Base-by-base conservation (phyloP, 305 asterid species). In the Plantago lanceolata region DNA sequence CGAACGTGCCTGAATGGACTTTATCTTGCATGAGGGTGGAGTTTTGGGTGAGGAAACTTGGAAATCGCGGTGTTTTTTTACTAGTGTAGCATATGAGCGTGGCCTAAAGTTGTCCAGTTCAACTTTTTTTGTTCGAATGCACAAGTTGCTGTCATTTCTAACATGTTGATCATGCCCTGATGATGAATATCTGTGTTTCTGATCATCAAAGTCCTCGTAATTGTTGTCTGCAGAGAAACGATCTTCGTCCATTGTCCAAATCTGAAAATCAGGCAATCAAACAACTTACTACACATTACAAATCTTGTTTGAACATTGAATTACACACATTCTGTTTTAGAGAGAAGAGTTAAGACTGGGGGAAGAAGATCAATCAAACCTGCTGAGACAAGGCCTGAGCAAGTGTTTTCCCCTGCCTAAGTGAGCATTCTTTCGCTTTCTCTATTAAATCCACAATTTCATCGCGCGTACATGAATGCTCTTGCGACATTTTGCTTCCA, bases 371-470 rank as follows among this genome's bases (percentile, higher is more conserved):
- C 19, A n/a, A 19, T 35, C 50, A 33, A 65, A 84, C 95, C 94
- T 89, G 86, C 14, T 63, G 79, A 61, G 94, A 77, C 72, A 85
- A 75, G 73, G 84, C 84, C 70, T 73, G 82, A 59, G 87, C 82
- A 63, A 87, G 87, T 24, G 79, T 71, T 17, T 75, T 78, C 50
- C 79, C 82, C 57, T 71, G 81, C 63, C 62, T 71, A 71, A 75
- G 79, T 26, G 89, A 75, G 68, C 81, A 76, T 21, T 80, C 83
- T 61, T 80, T 73, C 26, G 79, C 80, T 63, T 57, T 79, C 51
- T 75, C 74, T 31, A 83, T 66, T 63, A 77, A 54, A 33, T 61
- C 62, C 43, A 73, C 73, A 63, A 83, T 71, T 63, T 84, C 81
- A 49, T 74, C 85, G 8, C 60, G 61, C 29, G 66, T 71, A 48